Evolutionary conservation across 768 basidiomycete genomes (phyloP), one percentile per base, ranked within the genome.

Genomic region (Termitomyces heimii): DNA sequence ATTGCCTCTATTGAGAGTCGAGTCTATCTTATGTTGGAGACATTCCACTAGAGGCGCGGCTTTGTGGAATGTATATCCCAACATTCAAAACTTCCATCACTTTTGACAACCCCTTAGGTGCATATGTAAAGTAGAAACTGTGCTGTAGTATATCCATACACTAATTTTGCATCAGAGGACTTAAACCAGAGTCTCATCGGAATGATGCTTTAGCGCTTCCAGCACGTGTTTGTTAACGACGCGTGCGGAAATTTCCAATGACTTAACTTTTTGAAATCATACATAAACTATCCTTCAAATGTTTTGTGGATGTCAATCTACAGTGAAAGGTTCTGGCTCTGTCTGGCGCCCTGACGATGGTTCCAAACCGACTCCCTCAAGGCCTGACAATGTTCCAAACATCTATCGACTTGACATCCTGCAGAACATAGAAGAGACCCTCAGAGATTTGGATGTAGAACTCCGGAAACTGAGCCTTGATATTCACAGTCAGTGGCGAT

Each of bases 391-490:
- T 26, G 66, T 61, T 18, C 66, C 64, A 24, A 66, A 67, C 40
- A 62, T 86, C 18, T 83, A 79, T 62, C 73, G 80, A 34, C 79
- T 80, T 1, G 85, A 88, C 49, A 75, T 88, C 13, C 69, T 86
- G 34, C 70, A 82, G 53, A 77, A 78, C 22, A 85, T 90, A 42
- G 84, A 85, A 59, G 65, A 71, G 12, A 77, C 75, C 55, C 80
- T 92, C 43, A 70, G 70, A 53, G 73, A 68, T n/a, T 71, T 88
- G 22, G 76, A 82, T 59, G 67, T 67, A 0, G 82, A 85, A 43
- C 70, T 92, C 51, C 75, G 82, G 52, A 69, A 64, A 35, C 70
- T 92, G 24, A 91, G 88, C 64, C 68, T 88, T 28, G 83, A 88
- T 63, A 88, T 93, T 18, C 88, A 87, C 58, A 78, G 89, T 86